phyloP scores from a whole-genome alignment of 1,284 basidiomycete species.

The Moniliophthora roreri region DNA sequence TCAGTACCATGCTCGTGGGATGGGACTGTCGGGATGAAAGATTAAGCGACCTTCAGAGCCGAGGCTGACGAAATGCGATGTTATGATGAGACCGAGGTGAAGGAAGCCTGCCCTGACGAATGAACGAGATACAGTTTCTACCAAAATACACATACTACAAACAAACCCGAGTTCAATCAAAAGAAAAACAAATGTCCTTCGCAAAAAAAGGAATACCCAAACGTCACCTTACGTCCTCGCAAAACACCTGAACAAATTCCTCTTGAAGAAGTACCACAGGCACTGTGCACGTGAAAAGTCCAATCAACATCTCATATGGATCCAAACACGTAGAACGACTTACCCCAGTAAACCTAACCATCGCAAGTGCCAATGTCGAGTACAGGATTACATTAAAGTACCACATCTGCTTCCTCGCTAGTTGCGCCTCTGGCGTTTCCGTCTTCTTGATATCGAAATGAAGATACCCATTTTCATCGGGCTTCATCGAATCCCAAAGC shows the following conservation, averaged over 20 bases:
- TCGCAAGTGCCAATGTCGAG: slow-evolving; percentile 73
- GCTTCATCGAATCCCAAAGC: slow-evolving; percentile 33
- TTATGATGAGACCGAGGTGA: too few species aligned
- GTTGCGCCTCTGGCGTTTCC: slow-evolving; percentile 36
- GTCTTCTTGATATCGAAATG: slow-evolving; percentile 27
- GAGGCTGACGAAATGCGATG: too few species aligned
- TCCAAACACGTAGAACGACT: slow-evolving; percentile 28
- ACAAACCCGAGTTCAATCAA: too few species aligned
- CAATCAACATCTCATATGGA: slow-evolving; percentile 1
- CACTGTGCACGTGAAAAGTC: too few species aligned
- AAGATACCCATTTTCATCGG: slow-evolving; percentile 26
- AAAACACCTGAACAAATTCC: slow-evolving; percentile 66
- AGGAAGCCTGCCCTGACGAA: too few species aligned
- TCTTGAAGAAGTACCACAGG: slow-evolving; percentile 60
- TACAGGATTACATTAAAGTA: slow-evolving; percentile 80
- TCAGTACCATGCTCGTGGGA: too few species aligned
- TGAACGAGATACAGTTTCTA: too few species aligned
- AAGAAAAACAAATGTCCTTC: too few species aligned
- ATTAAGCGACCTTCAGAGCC: too few species aligned
- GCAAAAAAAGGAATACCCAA: too few species aligned
- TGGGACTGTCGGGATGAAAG: too few species aligned
- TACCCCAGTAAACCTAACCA: slow-evolving; percentile 73
- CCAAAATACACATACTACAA: too few species aligned
- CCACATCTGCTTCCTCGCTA: slow-evolving; percentile 55
- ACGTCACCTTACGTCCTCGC: slow-evolving; percentile 53